Base-by-base conservation (phyloP, 805 yeast genomes). In the Wickerhamomyces sydowiorum region DNA sequence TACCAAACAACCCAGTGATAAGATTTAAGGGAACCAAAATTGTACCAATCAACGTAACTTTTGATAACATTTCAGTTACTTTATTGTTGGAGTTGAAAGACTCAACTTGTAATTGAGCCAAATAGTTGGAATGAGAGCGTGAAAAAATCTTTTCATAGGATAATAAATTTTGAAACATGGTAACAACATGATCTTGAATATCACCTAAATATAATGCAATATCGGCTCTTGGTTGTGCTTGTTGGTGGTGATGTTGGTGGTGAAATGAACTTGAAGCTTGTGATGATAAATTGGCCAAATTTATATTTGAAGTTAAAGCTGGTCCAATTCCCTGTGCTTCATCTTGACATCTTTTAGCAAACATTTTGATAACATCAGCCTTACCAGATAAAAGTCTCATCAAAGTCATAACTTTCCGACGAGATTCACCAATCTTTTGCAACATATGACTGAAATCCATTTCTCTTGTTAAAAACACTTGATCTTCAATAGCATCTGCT, bases 291-390 rank as follows among this genome's bases (percentile, higher is more conserved):
- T 64, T 65, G 5, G 71, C 69, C 41, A 67, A 56, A 45, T 66
- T 66, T 7, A 64, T 56, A 40, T 57, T 60, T 1, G 71, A 66
- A 3, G 70, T 66, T 37, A 66, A 43, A 1, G 70, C 68, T 7
- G 69, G 69, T 3, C 70, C 69, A 42, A 66, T 63, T 7, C 71
- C 70, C 42, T 63, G 65, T 4, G 58, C 61, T 38, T 68, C 73
- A 64, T 89, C 97, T 55, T 84, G 90, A 63, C 96, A 89, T 54
- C 98, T 75, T 61, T 91, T 91, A 30, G 96, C 93, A 69, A 91
- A 88, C 95, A 89, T 90, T 53, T 86, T 85, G 56, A 91, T 86
- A 41, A 91, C 98, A 61, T 91, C 98, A 1, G 97, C 97, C 60
- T 91, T 91, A 49, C 96, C 96, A 32, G 91, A 80, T 39, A 91